These are phyloP conservation scores for Gamarada debralockiae DNA, from an alignment of 495 filamentous ascomycete genomes.

Conservation along the genomic window DNA sequence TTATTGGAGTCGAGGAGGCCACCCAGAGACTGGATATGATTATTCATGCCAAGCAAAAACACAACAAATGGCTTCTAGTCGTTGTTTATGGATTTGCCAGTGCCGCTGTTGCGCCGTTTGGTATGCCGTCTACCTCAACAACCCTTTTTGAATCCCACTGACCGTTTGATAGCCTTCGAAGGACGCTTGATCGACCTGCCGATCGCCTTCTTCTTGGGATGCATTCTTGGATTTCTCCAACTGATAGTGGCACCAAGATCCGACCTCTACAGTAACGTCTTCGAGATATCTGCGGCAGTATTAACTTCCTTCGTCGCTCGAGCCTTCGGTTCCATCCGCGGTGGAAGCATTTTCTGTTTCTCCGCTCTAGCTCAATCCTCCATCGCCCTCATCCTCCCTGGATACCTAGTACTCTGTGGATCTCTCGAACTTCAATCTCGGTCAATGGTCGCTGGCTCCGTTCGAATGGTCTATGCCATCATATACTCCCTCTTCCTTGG, in stretches of 20 bases:
- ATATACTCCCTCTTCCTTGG: constrained; percentile 95
- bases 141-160: background rate
- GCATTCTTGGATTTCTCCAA: constrained; percentile 76
- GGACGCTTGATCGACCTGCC: constrained; percentile 86
- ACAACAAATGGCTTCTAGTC: constrained; percentile 68
- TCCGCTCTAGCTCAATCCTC: constrained; percentile 85
- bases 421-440: constrained; percentile 84
- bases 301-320: constrained; percentile 87
- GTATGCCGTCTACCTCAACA: constrained; percentile 5
- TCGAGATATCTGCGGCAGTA: constrained; percentile 84
- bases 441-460: constrained; percentile 82
- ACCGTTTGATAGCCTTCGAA: constrained; percentile 57
- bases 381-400: constrained; percentile 89
- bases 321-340: constrained; percentile 76
- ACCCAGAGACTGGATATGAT: constrained; percentile 65
- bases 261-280: constrained; percentile 81
- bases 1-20: constrained; percentile 81
- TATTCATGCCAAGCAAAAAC: constrained; percentile 57
- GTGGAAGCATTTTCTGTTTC: constrained; percentile 79
- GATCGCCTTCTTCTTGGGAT: constrained; percentile 80
- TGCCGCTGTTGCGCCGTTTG: constrained; percentile 75
- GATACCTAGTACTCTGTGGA: constrained; percentile 78
- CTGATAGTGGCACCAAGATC: constrained; percentile 75
- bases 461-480: constrained; percentile 93
- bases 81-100: constrained; percentile 82